These are phyloP conservation scores for Leishmania braziliensis DNA, from an alignment of 208 protist genomes.

Conservation along the genomic window DNA sequence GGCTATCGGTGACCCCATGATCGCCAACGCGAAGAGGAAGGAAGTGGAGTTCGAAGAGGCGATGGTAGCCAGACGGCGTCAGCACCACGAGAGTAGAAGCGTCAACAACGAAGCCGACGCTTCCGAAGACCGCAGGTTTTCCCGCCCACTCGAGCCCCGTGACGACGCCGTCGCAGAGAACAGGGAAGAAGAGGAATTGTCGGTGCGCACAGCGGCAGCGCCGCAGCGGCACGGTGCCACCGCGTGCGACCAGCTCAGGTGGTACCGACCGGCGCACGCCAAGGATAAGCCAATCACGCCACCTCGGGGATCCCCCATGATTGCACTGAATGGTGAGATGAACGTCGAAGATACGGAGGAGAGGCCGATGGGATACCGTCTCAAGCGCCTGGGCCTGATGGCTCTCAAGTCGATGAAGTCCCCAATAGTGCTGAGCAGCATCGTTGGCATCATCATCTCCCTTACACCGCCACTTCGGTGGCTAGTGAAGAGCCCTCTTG, in stretches of 20 bases:
- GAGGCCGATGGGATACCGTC: neutral
- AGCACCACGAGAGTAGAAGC: constrained; percentile 9
- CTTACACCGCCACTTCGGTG: constrained; percentile 69
- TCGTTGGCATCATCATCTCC: constrained; percentile 64
- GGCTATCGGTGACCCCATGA: constrained; percentile 51
- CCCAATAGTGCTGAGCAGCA: constrained; percentile 48
- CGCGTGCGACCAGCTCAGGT: constrained; percentile 38
- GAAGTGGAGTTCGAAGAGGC: constrained; percentile 26
- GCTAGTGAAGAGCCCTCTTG: constrained; percentile 43
- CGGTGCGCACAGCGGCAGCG: constrained; percentile 7
- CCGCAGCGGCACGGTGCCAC: constrained; percentile 25
- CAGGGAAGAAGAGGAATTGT: neutral
- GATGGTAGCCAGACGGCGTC: neutral
- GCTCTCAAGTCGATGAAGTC: constrained; percentile 35
- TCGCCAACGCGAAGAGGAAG: constrained; percentile 28
- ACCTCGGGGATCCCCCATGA: constrained; percentile 9
- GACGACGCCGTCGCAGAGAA: neutral
- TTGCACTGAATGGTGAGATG: constrained; percentile 17
- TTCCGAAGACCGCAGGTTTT: constrained; percentile 29
- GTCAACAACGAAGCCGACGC: constrained; percentile 2
- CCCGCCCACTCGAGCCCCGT: constrained; percentile 24
- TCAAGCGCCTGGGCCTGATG: constrained; percentile 16
- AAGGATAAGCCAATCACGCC: constrained; percentile 32
- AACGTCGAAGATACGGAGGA: constrained; percentile 5
- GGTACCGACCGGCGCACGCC: constrained; percentile 36